Percentiles rank a stretch among this genome's conserved stretches.
These are phyloP conservation scores for Ophiostoma pallidulum DNA, from an alignment of 2,329 filamentous ascomycete species.

Conservation along the genomic window DNA sequence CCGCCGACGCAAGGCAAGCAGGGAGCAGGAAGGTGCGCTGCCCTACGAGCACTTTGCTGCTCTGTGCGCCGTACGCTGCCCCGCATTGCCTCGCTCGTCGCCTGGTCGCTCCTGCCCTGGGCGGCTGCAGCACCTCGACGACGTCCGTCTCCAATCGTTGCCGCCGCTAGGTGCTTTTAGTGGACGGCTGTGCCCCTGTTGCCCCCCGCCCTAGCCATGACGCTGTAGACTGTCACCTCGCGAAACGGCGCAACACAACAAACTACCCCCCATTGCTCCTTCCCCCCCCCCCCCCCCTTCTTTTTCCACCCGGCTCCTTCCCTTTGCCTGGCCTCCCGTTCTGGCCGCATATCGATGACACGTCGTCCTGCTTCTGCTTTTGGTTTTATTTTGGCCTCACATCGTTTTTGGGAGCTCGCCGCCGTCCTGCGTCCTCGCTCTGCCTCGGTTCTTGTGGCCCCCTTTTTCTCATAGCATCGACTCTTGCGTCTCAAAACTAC, in stretches of 20 bases:
- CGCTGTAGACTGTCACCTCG: no score
- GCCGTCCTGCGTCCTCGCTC: no score
- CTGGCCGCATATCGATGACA: constrained; percentile 15
- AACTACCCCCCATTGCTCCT: not conserved
- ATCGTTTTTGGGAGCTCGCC: not conserved
- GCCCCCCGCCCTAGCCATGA: not conserved
- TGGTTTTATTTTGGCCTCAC: not conserved
- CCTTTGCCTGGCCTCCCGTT: constrained; percentile 12
- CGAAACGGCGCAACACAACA: no score
- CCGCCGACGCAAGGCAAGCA: constrained; percentile 10
- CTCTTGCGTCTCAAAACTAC: no score
- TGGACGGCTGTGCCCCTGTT: constrained; percentile 11
- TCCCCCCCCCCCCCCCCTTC: constrained; percentile 8
- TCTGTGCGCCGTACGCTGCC: not conserved
- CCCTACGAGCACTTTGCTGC: no score
- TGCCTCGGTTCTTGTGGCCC: no score
- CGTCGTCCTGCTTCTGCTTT: constrained; percentile 6
- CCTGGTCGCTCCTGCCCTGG: not conserved
- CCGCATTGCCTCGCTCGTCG: not conserved
- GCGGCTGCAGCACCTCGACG: constrained; percentile 9
- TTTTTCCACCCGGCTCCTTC: constrained; percentile 6
- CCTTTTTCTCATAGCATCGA: no score
- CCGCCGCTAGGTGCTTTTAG: constrained; percentile 14
- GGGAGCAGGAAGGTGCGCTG: no score
- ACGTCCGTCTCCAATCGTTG: constrained; percentile 1